Conservation (phyloP, 441 rosid genomes). For the Dalechampia spathulata region DNA sequence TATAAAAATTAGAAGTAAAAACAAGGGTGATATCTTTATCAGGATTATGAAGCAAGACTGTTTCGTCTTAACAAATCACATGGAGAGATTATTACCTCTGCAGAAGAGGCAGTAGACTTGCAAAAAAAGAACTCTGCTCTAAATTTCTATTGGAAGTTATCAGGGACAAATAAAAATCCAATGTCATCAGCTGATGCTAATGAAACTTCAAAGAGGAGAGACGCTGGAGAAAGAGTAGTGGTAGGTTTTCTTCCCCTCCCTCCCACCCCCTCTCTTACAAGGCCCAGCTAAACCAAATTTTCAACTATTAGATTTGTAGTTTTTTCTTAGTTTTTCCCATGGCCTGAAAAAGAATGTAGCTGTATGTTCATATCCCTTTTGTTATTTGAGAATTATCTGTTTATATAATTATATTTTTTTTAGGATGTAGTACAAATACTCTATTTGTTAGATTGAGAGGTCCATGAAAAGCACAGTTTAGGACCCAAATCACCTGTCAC, state of each 20-base stretch:
- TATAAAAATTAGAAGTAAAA: background rate
- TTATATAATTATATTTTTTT: too few species aligned
- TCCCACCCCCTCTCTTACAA: too few species aligned
- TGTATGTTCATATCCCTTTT: too few species aligned
- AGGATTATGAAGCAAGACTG: constrained; percentile 91
- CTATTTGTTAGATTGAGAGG: background rate
- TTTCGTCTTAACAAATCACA: constrained; percentile 71
- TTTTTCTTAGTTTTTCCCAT: background rate
- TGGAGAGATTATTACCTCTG: constrained; percentile 63
- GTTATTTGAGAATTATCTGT: too few species aligned
- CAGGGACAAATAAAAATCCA: constrained; percentile 37
- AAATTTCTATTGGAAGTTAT: constrained; percentile 73
- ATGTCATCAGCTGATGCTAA: constrained; percentile 28
- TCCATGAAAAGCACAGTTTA: background rate
- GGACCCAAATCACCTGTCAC: background rate
- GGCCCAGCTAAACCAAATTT: background rate
- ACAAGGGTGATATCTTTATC: constrained; percentile 9
- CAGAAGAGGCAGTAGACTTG: constrained; percentile 76
- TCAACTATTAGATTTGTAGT: background rate
- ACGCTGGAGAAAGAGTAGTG: constrained; percentile 58
- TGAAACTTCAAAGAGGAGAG: constrained; percentile 56
- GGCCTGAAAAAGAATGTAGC: too few species aligned
- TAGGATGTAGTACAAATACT: too few species aligned
- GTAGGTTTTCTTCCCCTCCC: constrained; percentile 44
- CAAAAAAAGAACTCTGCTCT: constrained; percentile 76